Evolutionary conservation across 768 basidiomycete genomes (phyloP).

Genomic region (Trametes villosa): DNA sequence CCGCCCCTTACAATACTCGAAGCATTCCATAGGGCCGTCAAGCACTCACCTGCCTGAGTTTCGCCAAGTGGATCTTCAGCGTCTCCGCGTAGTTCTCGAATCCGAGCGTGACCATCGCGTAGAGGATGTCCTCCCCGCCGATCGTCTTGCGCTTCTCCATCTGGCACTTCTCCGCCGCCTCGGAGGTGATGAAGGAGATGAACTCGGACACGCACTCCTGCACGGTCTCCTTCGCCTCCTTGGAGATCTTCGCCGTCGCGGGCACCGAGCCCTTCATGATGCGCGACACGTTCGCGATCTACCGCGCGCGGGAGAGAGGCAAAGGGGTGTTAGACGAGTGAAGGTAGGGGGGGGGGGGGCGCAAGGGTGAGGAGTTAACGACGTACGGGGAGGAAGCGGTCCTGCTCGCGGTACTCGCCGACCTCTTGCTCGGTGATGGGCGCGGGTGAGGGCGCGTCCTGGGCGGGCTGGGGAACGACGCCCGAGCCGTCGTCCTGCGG

Average conservation of each 20-base stretch:
- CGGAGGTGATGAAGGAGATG: slow-evolving; percentile 96
- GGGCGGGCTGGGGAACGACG: slow-evolving; percentile 25
- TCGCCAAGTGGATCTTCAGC: slow-evolving; percentile 89
- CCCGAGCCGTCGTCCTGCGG: slow-evolving; percentile 44
- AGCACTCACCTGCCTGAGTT: slow-evolving; percentile 73
- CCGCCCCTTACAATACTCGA: not conserved
- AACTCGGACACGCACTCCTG: slow-evolving; percentile 99
- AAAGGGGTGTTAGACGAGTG: not conserved
- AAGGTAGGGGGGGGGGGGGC: not conserved
- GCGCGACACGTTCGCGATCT: slow-evolving; percentile 98
- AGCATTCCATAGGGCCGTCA: too few relatives aligned
- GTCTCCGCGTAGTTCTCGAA: slow-evolving; percentile 96
- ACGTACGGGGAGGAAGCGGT: slow-evolving; percentile 90
- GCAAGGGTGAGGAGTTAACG: slow-evolving; percentile 3
- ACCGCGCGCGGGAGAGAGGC: not conserved
- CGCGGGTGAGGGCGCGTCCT: slow-evolving; percentile 58
- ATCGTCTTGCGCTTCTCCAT: slow-evolving; percentile 98
- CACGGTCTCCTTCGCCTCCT: slow-evolving; percentile 98
- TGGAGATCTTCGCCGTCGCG: slow-evolving; percentile 90
- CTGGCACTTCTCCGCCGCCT: slow-evolving; percentile 94
- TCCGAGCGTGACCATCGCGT: slow-evolving; percentile 91
- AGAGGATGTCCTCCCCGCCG: slow-evolving; percentile 95
- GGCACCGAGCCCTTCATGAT: slow-evolving; percentile 97
- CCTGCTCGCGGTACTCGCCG: slow-evolving; percentile 93
- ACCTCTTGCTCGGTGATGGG: slow-evolving; percentile 92